Conservation (phyloP, 1,284 basidiomycete species). For the Marasmius sp. region DNA sequence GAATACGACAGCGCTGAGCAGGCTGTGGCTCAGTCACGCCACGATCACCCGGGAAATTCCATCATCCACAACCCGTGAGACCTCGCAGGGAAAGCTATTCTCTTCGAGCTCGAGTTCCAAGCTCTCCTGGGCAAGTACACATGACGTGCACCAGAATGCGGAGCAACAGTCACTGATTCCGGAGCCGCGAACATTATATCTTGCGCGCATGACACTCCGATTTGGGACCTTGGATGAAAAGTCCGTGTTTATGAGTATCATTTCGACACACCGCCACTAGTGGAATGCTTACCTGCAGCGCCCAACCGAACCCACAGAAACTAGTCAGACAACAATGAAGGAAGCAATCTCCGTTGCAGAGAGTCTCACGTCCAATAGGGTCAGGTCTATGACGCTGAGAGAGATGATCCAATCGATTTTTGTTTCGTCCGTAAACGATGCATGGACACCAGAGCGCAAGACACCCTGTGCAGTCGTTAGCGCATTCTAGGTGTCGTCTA, state of each 20-base stretch:
- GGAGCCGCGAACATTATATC: conserved; percentile 45
- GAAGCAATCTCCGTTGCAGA: conserved; percentile 4
- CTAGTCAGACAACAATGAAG: conserved; percentile 13
- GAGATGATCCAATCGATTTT: conserved; percentile 36
- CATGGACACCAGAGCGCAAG: conserved; percentile 34
- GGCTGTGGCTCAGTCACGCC: too few species aligned
- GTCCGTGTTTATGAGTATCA: neutral
- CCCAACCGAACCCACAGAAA: conserved; percentile 35
- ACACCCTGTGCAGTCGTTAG: conserved; percentile 16
- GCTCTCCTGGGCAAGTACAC: conserved; percentile 47
- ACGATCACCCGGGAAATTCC: too few species aligned
- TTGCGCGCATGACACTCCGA: conserved; percentile 37
- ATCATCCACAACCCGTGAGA: neutral
- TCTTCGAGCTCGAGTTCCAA: conserved; percentile 52
- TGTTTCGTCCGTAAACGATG: conserved; percentile 36
- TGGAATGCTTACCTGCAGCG: conserved; percentile 36
- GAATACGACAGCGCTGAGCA: too few species aligned
- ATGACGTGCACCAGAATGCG: conserved; percentile 45
- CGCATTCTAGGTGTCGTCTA: neutral
- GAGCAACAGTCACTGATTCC: conserved; percentile 37
- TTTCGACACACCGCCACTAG: neutral
- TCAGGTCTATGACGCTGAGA: conserved; percentile 30
- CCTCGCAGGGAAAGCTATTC: conserved; percentile 26
- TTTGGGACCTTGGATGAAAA: conserved; percentile 33
- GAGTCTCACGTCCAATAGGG: conserved; percentile 21